Evolutionary conservation across 176 grass and related monocot genomes (phyloP), one percentile per base, ranked within the genome.

Genomic region (Eragrostis curvula): DNA sequence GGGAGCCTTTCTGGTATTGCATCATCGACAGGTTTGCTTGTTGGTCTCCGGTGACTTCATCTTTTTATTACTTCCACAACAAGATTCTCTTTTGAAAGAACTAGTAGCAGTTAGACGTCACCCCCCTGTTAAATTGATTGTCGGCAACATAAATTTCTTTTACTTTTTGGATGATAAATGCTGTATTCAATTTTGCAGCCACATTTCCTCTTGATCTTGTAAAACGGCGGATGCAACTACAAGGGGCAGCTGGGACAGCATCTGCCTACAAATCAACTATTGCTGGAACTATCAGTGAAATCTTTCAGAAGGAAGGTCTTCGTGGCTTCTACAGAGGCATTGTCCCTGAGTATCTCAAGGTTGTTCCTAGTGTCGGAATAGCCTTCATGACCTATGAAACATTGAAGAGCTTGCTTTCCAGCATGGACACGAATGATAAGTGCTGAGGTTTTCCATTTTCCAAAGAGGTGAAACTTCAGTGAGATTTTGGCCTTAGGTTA

Each of bases 131-230:
- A 45, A 70, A 59, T 75, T 45, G 7, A 40, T 46, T 84, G 12
- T 43, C 2, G 17, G 32, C 20, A 28, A 27, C 30, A 30, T 74
- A 29, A 66, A 63, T 78, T 9, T 2, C 9, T 78, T 39, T 3
- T 6, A 48, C 5, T 52, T 32, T 30, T 68, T 20, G 12, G 12
- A 15, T 86, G 49, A 3, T 42, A 32, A 89, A 71, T 77, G 0
- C 8, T 48, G 59, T 3, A 68, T 69, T 65, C 20, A 74, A 79
- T 70, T 6, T 69, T 76, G 74, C 90, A 98, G 96, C 85, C 49
- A 95, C 96, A 73, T 98, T 98, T 91, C 96, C 92, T n/a, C 82
- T 98, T 74, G 96, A 98, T 66, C 90, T 98, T 47, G 90, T 98
- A 77, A 89, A 94, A 52, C 81, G 90, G 41, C 84, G 88, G 47